phyloP scores from a whole-genome alignment of 2,329 filamentous ascomycete species.

The Davidsoniella virescens region DNA sequence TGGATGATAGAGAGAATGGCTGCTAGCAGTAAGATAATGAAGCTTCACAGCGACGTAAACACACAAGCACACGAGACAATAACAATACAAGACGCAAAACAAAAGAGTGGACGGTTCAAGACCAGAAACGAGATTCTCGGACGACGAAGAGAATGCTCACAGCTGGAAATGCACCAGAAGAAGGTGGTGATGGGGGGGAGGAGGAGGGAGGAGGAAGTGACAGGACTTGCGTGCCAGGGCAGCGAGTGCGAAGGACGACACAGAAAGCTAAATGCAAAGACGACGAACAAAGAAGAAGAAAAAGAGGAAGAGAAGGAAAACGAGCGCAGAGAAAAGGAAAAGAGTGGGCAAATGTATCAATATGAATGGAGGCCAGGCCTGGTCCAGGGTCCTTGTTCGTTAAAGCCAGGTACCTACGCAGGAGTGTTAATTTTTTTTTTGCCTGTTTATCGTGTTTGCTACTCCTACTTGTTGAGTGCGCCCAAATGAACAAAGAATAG shows the following conservation, averaged over 20 bases:
- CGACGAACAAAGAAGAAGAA: neutral
- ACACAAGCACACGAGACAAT: slow-evolving; percentile 7
- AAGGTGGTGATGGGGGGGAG: slow-evolving; percentile 16
- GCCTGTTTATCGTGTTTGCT: too few relatives aligned
- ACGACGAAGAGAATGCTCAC: slow-evolving; percentile 29
- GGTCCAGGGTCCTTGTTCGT: neutral
- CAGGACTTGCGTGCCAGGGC: slow-evolving; percentile 14
- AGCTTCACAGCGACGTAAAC: slow-evolving; percentile 2
- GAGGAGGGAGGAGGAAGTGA: slow-evolving; percentile 15
- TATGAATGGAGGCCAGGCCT: neutral
- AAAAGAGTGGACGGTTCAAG: slow-evolving; percentile 21
- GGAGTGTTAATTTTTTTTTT: neutral
- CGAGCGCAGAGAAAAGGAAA: neutral
- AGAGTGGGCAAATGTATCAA: neutral
- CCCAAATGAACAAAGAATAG: too few relatives aligned
- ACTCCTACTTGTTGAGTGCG: neutral
- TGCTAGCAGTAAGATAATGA: neutral
- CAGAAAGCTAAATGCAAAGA: slow-evolving; percentile 4
- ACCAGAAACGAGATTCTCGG: slow-evolving; percentile 30
- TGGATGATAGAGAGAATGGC: neutral
- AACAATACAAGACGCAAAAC: slow-evolving; percentile 10
- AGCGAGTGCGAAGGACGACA: slow-evolving; percentile 9
- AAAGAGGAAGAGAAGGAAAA: slow-evolving; percentile 5
- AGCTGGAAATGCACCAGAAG: slow-evolving; percentile 22
- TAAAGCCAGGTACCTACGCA: neutral